These are phyloP conservation scores for Vaccinium macrocarpon DNA, from an alignment of 148 eudicot genomes.

Conservation along the genomic window DNA sequence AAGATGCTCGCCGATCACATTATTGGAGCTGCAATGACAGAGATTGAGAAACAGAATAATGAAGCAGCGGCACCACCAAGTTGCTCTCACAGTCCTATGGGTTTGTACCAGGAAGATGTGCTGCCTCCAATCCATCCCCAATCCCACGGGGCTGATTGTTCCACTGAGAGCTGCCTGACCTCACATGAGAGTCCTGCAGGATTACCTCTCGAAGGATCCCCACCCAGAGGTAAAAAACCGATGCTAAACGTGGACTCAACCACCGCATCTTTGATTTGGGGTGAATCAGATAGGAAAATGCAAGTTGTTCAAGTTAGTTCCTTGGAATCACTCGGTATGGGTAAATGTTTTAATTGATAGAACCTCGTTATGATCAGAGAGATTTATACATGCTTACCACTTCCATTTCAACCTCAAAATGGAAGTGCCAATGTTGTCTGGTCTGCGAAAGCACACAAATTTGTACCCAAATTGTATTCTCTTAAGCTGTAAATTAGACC, in stretches of 20 bases:
- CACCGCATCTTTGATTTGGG: conserved; percentile 25
- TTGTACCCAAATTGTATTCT: neutral
- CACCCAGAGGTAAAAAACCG: conserved; percentile 24
- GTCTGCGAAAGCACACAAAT: neutral
- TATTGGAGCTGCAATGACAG: conserved; percentile 41
- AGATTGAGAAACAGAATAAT: conserved; percentile 32
- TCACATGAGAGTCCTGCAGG: conserved; percentile 30
- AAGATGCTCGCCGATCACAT: conserved; percentile 72
- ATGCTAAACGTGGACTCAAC: conserved; percentile 24
- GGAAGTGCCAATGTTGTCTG: neutral
- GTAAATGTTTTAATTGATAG: neutral
- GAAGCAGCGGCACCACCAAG: conserved; percentile 23
- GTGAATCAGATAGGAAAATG: conserved; percentile 23
- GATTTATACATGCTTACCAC: neutral
- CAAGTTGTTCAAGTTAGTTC: conserved; percentile 23
- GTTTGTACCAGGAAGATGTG: conserved; percentile 22
- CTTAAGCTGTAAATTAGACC: conserved; percentile 14
- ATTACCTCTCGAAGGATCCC: conserved; percentile 22
- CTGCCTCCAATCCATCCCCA: conserved; percentile 27
- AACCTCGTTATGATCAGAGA: neutral
- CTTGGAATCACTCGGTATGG: conserved; percentile 24
- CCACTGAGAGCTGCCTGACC: conserved; percentile 49
- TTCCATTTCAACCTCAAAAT: neutral
- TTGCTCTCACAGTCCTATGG: conserved; percentile 12
- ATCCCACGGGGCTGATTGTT: conserved; percentile 37